Base-by-base conservation (phyloP, 768 basidiomycete genomes). In the Psilocybe cubensis region DNA sequence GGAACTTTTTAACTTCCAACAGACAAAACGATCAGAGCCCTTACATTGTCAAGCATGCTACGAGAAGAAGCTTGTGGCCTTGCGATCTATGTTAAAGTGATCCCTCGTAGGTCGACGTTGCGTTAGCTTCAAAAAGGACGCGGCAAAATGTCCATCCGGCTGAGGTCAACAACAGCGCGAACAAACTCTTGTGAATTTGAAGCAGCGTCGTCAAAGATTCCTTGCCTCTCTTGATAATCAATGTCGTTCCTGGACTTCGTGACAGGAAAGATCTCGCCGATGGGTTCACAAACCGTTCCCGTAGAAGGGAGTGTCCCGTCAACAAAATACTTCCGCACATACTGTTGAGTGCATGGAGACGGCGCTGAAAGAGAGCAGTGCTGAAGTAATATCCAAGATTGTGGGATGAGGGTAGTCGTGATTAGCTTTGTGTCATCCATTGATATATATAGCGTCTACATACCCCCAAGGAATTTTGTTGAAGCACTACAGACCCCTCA, bases 391-490 rank as follows among this genome's bases (percentile, higher is more conserved):
- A 42, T 21, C 29, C 12, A n/a, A 18, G 10, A 33, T 29, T 14
- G 8, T 7, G 8, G n/a, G n/a, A n/a, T n/a, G n/a, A n/a, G n/a
- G n/a, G n/a, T n/a, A n/a, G n/a, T n/a, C n/a, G n/a, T n/a, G n/a
- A n/a, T n/a, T n/a, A n/a, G n/a, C n/a, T n/a, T n/a, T n/a, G n/a
- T n/a, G n/a, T n/a, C n/a, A n/a, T n/a, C n/a, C n/a, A n/a, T n/a
- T n/a, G n/a, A n/a, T n/a, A n/a, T n/a, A 7, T n/a, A n/a, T n/a
- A n/a, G n/a, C n/a, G n/a, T n/a, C n/a, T 20, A 65, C 72, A 24
- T 63, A 80, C 77, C 5, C 79, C 77, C 12, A 72, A 62, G 7
- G 75, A 76, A 23, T 78, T 74, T 54, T 79, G 77, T 6, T 74
- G 76, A 18, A 80, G 63, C 12, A 80, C 75, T 11, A 76, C 72